Percentiles rank a stretch among this genome's conserved stretches.
Evolutionary conservation across 768 basidiomycete genomes (phyloP).

Genomic region (Multifurca ochricompacta): DNA sequence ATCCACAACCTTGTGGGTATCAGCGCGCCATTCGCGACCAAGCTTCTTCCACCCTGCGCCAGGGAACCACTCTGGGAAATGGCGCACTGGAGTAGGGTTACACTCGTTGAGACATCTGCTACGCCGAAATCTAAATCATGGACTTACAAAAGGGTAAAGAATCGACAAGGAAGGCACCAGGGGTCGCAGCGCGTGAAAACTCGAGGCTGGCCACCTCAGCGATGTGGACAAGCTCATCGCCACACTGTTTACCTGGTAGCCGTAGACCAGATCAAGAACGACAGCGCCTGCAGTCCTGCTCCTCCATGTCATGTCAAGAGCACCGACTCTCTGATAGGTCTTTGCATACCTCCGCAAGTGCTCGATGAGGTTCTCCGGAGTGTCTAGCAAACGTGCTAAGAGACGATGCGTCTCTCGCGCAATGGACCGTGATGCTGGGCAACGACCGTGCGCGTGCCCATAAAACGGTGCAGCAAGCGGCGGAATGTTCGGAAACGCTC

Average conservation of each 20-base stretch:
- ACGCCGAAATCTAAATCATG: neutral
- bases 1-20: neutral
- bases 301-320: neutral
- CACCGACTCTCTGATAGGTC: neutral
- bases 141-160: neutral
- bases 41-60: constrained; percentile 21
- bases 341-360: constrained; percentile 7
- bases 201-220: neutral
- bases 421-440: neutral
- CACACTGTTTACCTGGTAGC: constrained; percentile 19
- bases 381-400: neutral
- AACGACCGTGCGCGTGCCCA: constrained; percentile 6
- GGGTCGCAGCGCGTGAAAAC: neutral
- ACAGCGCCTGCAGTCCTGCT: constrained; percentile 17
- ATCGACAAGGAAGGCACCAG: constrained; percentile 9
- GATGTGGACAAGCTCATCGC: constrained; percentile 15
- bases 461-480: neutral
- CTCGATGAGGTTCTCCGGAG: constrained; percentile 3
- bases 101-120: neutral
- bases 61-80: constrained; percentile 24
- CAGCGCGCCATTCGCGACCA: constrained; percentile 11
- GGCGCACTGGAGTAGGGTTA: constrained; percentile 13
- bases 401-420: constrained; percentile 7
- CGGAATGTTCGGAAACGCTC: neutral
- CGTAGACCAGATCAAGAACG: constrained; percentile 23